A percentile compares a stretch with the other conserved stretches of the same genome.
These are phyloP conservation scores for Neophaeococcomyces aloes DNA, from an alignment of 2,329 filamentous ascomycete species.

Conservation along the genomic window DNA sequence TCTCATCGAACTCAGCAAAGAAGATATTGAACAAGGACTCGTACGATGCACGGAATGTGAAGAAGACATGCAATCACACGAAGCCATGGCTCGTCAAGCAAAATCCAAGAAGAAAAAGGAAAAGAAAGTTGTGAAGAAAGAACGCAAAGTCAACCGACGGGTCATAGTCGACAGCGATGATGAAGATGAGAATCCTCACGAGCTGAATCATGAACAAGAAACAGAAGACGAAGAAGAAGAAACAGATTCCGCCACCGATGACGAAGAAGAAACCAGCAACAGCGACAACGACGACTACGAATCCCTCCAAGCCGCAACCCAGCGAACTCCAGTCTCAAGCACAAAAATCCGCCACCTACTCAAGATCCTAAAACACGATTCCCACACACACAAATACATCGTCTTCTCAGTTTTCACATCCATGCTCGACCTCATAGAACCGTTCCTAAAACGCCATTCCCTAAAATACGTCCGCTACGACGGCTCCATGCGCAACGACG, in stretches of 20 bases:
- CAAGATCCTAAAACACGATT: constrained; percentile 68
- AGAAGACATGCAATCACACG: constrained; percentile 57
- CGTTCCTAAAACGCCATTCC: constrained; percentile 65
- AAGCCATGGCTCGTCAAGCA: constrained; percentile 23
- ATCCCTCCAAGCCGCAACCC: constrained; percentile 35
- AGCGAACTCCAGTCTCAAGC: constrained; percentile 43
- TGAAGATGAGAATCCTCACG: constrained; percentile 66
- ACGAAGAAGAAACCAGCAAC: constrained; percentile 28
- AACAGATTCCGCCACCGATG: constrained; percentile 28
- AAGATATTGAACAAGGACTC: constrained; percentile 43
- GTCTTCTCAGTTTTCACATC: constrained; percentile 98
- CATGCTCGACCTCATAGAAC: constrained; percentile 93
- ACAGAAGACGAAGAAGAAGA: constrained; percentile 25
- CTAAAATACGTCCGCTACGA: constrained; percentile 85
- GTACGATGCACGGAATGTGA: constrained; percentile 65
- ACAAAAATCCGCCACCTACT: constrained; percentile 87
- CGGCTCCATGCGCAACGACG: constrained; percentile 87
- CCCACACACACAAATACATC: constrained; percentile 82
- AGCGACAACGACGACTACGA: constrained; percentile 34
- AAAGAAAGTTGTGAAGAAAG: constrained; percentile 44
- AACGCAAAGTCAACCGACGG: constrained; percentile 25
- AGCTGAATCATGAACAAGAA: constrained; percentile 43
- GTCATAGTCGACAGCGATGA: constrained; percentile 46
- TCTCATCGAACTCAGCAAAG: constrained; percentile 53
- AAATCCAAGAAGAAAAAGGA: constrained; percentile 38